Percentiles rank a stretch among this genome's conserved stretches.
Conservation (phyloP, 768 basidiomycete species). For the Pleurotus eryngii region DNA sequence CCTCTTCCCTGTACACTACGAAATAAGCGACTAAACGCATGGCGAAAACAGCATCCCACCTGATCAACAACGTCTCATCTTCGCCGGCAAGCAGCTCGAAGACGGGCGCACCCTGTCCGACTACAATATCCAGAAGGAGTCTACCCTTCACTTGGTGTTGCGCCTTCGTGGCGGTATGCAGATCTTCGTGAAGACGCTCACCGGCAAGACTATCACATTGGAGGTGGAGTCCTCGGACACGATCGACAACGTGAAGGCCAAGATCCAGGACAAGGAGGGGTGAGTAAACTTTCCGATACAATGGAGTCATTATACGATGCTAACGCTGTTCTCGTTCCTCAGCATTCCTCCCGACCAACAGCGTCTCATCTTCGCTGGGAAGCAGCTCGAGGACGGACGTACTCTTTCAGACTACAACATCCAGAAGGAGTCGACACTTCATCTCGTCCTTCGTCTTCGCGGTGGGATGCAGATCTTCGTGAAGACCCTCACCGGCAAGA, state of each 20-base stretch:
- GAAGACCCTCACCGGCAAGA: conserved; percentile 86
- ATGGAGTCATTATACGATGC: no score
- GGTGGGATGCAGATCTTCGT: conserved; percentile 93
- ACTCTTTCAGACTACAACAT: conserved; percentile 78
- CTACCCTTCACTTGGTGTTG: conserved; percentile 50
- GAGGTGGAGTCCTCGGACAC: conserved; percentile 76
- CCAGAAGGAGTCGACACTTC: conserved; percentile 77
- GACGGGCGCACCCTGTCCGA: conserved; percentile 69
- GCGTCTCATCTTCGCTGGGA: conserved; percentile 82
- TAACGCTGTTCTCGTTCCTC: no score
- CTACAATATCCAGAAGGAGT: conserved; percentile 75
- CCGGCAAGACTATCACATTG: conserved; percentile 70
- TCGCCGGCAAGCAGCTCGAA: conserved; percentile 75
- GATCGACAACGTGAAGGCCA: conserved; percentile 72
- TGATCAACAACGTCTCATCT: conserved; percentile 73
- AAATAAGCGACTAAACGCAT: no score
- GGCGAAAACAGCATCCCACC: conserved; percentile 53
- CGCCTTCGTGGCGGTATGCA: conserved; percentile 36
- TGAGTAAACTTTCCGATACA: conserved; percentile 22
- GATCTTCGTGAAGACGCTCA: conserved; percentile 61
- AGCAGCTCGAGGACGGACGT: conserved; percentile 85
- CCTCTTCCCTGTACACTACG: no score
- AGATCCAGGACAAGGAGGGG: conserved; percentile 76
- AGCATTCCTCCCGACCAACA: conserved; percentile 31
- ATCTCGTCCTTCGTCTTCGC: conserved; percentile 78